Evolutionary conservation across 163 green algal species (phyloP).

Genomic region (Prototheca cutis): DNA sequence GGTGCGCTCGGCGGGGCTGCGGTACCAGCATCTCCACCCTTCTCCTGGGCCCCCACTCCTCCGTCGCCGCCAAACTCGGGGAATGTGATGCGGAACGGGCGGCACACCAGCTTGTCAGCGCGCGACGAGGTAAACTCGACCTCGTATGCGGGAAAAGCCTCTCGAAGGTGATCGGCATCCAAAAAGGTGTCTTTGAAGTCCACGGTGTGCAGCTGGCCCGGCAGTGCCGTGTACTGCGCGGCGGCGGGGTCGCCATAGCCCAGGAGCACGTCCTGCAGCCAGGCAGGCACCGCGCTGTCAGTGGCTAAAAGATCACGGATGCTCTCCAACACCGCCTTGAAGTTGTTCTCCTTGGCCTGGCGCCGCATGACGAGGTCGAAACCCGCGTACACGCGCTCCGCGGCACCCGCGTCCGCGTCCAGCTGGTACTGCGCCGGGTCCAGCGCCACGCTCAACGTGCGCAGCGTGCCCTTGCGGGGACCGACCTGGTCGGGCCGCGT

Average conservation of each 20-base stretch:
- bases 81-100: conserved; percentile 73
- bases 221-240: conserved; percentile 54
- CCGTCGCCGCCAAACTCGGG: conserved; percentile 24
- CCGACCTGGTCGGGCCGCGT: conserved; percentile 46
- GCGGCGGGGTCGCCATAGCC: conserved; percentile 84
- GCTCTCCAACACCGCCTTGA: conserved; percentile 92
- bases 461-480: conserved; percentile 44
- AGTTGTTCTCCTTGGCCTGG: conserved; percentile 96
- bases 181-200: conserved; percentile 96
- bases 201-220: conserved; percentile 35
- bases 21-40: no score
- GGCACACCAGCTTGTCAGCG: conserved; percentile 5
- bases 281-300: conserved; percentile 62
- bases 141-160: conserved; percentile 71
- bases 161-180: conserved; percentile 70
- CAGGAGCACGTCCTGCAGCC: conserved; percentile 95
- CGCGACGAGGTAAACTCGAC: conserved; percentile 19
- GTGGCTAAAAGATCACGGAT: conserved; percentile 94
- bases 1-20: no score
- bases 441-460: conserved; percentile 72
- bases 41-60: no score
- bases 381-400: conserved; percentile 44
- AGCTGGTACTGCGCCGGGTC: conserved; percentile 93
- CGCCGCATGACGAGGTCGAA: conserved; percentile 86
- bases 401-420: neutral